A percentile compares a stretch with the other conserved stretches of the same genome.
These are phyloP conservation scores for Rhizopus delemar DNA, from an alignment of 371 early-diverging fungal species.

Conservation along the genomic window DNA sequence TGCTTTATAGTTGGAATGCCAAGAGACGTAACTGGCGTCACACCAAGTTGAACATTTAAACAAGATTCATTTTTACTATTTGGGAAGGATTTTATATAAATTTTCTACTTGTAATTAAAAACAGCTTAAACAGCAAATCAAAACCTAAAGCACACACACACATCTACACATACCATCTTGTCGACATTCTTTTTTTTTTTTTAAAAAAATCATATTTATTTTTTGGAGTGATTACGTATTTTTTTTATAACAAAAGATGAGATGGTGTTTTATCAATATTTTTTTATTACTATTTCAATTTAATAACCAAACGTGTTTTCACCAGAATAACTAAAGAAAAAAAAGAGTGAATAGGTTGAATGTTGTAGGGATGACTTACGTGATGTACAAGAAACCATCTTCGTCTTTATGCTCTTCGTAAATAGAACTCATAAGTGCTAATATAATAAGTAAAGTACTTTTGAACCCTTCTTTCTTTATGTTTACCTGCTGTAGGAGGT, in stretches of 20 bases:
- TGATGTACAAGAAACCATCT: conserved; percentile 91
- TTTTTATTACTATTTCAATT: neutral
- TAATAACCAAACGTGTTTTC: conserved; percentile 78
- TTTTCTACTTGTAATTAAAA: neutral
- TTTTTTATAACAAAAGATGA: too few species aligned
- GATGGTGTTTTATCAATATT: neutral
- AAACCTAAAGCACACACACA: too few species aligned
- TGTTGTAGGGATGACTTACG: conserved; percentile 34
- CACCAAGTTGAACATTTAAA: conserved; percentile 95
- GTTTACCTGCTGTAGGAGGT: conserved; percentile 78
- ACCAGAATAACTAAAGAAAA: conserved; percentile 60
- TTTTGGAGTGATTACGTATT: neutral
- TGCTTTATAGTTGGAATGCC: conserved; percentile 82
- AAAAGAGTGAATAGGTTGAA: neutral
- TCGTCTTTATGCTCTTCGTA: conserved; percentile 79
- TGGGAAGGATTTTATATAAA: too few species aligned
- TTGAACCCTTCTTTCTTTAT: neutral
- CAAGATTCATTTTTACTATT: neutral
- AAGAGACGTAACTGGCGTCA: conserved; percentile 99
- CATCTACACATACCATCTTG: too few species aligned
- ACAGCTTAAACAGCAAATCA: too few species aligned
- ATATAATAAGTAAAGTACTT: neutral
- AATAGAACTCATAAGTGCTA: conserved; percentile 81
- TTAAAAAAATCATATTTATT: too few species aligned
- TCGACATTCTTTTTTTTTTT: neutral